These are phyloP conservation scores for Daedaleopsis nitida DNA, from an alignment of 768 basidiomycete genomes.

Conservation along the genomic window DNA sequence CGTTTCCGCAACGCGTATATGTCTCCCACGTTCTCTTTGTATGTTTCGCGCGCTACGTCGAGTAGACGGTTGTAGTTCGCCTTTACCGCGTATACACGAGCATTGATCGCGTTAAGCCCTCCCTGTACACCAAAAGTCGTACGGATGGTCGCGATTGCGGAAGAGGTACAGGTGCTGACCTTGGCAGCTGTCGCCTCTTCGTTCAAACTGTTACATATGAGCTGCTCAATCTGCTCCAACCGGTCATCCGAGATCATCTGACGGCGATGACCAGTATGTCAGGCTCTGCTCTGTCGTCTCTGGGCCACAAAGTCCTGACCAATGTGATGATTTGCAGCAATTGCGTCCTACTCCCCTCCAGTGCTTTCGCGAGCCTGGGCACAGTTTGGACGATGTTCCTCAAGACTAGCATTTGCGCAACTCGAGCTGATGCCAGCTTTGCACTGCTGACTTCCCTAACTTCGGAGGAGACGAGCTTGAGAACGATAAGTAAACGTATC, in stretches of 20 bases:
- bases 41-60: constrained; percentile 94
- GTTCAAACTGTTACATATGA: constrained; percentile 68
- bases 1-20: constrained; percentile 68
- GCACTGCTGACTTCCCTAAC: constrained; percentile 52
- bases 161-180: constrained; percentile 37
- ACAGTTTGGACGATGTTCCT: constrained; percentile 71
- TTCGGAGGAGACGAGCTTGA: constrained; percentile 70
- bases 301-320: constrained; percentile 37
- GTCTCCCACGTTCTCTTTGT: constrained; percentile 90
- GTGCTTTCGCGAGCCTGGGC: constrained; percentile 61
- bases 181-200: constrained; percentile 65
- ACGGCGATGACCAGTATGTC: not conserved
- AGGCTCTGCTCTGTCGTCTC: too few relatives aligned
- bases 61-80: constrained; percentile 82
- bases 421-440: constrained; percentile 67
- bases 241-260: constrained; percentile 80
- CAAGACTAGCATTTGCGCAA: constrained; percentile 79
- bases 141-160: not conserved
- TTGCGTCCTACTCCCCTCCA: constrained; percentile 57
- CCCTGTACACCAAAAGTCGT: constrained; percentile 41
- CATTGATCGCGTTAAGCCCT: constrained; percentile 73
- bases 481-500: not conserved
- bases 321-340: constrained; percentile 64
- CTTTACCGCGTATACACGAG: constrained; percentile 84
- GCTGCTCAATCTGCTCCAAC: constrained; percentile 58